phyloP scores from a whole-genome alignment of 78 protist species.

The Tieghemostelium lacteum region DNA sequence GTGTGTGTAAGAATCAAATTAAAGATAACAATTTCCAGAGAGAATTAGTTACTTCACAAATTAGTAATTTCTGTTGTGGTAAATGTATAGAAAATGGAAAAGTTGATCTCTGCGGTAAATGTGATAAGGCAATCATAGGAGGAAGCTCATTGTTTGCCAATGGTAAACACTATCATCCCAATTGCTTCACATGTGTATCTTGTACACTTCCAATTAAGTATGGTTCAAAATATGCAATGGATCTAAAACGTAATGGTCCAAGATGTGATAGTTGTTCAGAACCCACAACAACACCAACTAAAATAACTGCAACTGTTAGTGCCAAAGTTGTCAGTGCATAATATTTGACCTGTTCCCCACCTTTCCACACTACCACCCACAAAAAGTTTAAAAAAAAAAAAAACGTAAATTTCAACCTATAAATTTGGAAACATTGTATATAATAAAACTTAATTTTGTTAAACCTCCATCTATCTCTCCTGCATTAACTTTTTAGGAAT shows the following conservation, averaged over 20 bases:
- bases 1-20: constrained; percentile 7
- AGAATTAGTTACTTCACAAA: constrained; percentile 17
- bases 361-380: too few species aligned
- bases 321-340: too few species aligned
- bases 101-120: constrained; percentile 34
- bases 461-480: not conserved
- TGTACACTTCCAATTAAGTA: not conserved
- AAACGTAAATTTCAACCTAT: not conserved
- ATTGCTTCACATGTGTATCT: constrained; percentile 24
- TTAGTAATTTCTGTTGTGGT: constrained; percentile 17
- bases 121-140: constrained; percentile 18
- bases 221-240: not conserved
- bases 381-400: too few species aligned
- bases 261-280: too few species aligned
- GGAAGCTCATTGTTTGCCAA: constrained; percentile 11
- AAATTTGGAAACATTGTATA: too few species aligned
- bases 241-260: not conserved
- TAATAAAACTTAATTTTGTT: too few species aligned
- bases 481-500: not conserved
- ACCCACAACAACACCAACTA: too few species aligned
- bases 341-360: too few species aligned
- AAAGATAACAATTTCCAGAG: not conserved
- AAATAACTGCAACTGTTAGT: too few species aligned
- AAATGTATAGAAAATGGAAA: constrained; percentile 23
- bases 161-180: constrained; percentile 24